Evolutionary conservation across 192 early-diverging fungal genomes (phyloP).

Genomic region (Coemansia javaensis): DNA sequence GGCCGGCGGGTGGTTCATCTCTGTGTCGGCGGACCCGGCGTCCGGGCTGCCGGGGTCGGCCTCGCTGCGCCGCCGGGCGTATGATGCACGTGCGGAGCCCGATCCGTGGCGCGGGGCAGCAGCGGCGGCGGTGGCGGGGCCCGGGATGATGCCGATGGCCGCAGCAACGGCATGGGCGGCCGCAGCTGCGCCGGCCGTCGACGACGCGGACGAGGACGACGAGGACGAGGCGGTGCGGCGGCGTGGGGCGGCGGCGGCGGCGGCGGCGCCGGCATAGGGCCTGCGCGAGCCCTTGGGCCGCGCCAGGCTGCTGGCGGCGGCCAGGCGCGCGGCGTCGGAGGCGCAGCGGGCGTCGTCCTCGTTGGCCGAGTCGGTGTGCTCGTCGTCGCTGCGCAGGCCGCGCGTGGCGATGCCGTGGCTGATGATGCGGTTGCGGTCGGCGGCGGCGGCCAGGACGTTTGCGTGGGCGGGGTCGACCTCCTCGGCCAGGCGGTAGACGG

Average conservation of each 20-base stretch:
- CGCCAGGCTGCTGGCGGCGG: constrained; percentile 11
- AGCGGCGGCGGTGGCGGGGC: no score
- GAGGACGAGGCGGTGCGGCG: not conserved
- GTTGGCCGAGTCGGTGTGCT: constrained; percentile 18
- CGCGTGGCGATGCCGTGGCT: constrained; percentile 39
- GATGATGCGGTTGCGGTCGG: constrained; percentile 41
- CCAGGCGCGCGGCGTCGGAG: constrained; percentile 40
- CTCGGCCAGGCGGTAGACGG: constrained; percentile 65
- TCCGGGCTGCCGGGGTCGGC: not conserved
- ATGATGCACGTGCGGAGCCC: not conserved
- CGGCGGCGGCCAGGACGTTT: constrained; percentile 42
- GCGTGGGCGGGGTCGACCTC: constrained; percentile 29
- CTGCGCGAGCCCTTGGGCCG: not conserved
- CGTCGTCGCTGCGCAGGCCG: constrained; percentile 35
- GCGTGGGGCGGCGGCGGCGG: not conserved
- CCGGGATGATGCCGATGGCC: no score
- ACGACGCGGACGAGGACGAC: not conserved
- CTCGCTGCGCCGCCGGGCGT: constrained; percentile 7
- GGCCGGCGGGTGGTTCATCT: not conserved
- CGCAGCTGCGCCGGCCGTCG: no score
- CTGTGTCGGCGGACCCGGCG: not conserved
- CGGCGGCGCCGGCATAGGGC: not conserved
- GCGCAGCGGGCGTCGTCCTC: constrained; percentile 45
- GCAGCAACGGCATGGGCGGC: no score
- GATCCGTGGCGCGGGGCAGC: no score